These are phyloP conservation scores for Ananas comosus DNA, from an alignment of 176 grass and related monocot genomes.

Conservation along the genomic window DNA sequence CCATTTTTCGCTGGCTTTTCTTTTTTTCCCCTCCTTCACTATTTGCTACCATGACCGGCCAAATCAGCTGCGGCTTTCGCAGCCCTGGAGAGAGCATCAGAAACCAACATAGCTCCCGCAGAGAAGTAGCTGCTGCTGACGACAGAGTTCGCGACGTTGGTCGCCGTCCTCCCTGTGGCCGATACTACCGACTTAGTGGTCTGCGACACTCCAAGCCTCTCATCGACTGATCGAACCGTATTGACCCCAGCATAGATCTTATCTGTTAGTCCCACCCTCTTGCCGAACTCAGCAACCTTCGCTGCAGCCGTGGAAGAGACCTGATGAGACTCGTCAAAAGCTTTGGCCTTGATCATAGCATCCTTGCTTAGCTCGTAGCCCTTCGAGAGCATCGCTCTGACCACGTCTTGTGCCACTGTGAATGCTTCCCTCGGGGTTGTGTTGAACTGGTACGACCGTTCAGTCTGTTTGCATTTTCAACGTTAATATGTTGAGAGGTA, in stretches of 20 bases:
- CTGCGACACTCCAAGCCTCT: constrained; percentile 48
- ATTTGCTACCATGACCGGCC: constrained; percentile 57
- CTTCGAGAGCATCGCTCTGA: constrained; percentile 67
- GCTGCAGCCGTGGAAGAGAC: constrained; percentile 56
- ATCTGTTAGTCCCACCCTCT: constrained; percentile 70
- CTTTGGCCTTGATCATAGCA: constrained; percentile 72
- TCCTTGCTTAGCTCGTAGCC: constrained; percentile 86
- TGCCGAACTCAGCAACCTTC: constrained; percentile 69
- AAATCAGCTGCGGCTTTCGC: constrained; percentile 62
- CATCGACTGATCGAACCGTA: constrained; percentile 62
- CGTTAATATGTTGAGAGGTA: background rate
- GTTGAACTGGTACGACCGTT: constrained; percentile 47
- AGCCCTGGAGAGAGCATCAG: constrained; percentile 62
- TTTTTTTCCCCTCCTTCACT: constrained; percentile 25
- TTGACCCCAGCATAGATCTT: constrained; percentile 61
- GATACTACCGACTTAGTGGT: constrained; percentile 63
- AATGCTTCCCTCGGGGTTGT: constrained; percentile 63
- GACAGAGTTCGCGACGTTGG: constrained; percentile 41
- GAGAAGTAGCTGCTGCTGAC: constrained; percentile 93
- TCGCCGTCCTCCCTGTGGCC: constrained; percentile 54
- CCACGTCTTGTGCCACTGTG: constrained; percentile 73
- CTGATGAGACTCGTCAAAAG: constrained; percentile 71
- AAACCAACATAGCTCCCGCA: constrained; percentile 70
- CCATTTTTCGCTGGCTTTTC: background rate
- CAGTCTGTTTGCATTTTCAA: constrained; percentile 31